Evolutionary conservation across 768 basidiomycete species (phyloP).

Genomic region (Collybia sordida): DNA sequence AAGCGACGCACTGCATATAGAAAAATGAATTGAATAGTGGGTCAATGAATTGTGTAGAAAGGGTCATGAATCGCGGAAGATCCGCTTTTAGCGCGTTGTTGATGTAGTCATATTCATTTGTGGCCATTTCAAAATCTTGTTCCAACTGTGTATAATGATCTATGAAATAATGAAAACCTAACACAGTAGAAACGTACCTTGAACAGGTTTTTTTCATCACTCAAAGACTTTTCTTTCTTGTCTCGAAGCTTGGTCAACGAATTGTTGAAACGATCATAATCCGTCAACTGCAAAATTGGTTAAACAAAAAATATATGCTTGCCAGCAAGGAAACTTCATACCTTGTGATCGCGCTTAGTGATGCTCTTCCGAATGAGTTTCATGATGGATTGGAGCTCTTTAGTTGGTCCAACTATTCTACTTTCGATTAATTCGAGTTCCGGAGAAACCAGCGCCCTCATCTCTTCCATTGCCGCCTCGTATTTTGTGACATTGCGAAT

Average conservation of each 20-base stretch:
- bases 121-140: conserved; percentile 93
- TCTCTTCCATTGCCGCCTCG: conserved; percentile 75
- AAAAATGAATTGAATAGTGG: conserved; percentile 98
- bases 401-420: conserved; percentile 80
- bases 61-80: conserved; percentile 87
- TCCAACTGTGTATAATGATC: conserved; percentile 62
- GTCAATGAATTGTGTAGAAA: conserved; percentile 88
- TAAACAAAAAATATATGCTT: background rate
- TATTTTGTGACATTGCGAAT: conserved; percentile 76
- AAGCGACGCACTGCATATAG: conserved; percentile 90
- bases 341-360: conserved; percentile 97
- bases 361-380: conserved; percentile 93
- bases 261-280: conserved; percentile 97
- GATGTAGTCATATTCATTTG: conserved; percentile 92
- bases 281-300: conserved; percentile 58
- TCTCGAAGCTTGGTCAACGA: conserved; percentile 93
- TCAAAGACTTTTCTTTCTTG: conserved; percentile 97
- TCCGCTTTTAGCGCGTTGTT: conserved; percentile 90
- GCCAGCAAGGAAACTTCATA: conserved; percentile 24
- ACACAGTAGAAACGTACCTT: conserved; percentile 54
- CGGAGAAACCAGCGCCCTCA: conserved; percentile 74
- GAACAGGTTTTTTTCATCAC: conserved; percentile 96
- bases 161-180: background rate
- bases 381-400: conserved; percentile 84
- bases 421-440: conserved; percentile 94